phyloP scores from a whole-genome alignment of 306 rosid species.

The Morella rubra region DNA sequence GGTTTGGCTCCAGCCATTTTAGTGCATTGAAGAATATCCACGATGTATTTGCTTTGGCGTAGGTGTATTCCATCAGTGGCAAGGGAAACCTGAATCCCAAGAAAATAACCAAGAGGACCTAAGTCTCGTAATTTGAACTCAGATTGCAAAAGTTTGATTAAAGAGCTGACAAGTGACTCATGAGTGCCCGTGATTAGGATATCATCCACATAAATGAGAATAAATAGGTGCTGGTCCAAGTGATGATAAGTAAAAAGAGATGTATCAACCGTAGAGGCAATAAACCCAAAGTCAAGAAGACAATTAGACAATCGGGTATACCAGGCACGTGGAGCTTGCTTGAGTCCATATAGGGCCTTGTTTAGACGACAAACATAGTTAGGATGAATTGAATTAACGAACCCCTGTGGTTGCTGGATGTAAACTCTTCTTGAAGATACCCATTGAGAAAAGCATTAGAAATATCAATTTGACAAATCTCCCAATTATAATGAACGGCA shows the following conservation, averaged over 20 bases:
- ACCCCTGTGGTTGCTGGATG: background rate
- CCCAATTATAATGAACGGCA: background rate
- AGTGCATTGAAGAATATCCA: background rate
- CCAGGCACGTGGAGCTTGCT: background rate
- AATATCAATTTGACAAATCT: background rate
- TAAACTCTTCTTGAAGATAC: background rate
- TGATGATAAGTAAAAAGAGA: background rate
- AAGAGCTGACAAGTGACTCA: too few species aligned
- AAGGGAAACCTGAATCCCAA: too few species aligned
- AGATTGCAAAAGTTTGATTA: too few species aligned
- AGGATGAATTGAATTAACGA: background rate
- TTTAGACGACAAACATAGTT: background rate
- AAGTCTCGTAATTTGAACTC: too few species aligned
- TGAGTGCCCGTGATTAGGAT: too few species aligned
- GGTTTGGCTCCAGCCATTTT: background rate
- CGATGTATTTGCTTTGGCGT: background rate
- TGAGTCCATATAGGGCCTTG: background rate
- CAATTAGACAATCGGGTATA: background rate
- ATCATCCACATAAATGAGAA: too few species aligned
- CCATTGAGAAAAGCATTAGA: constrained; percentile 1
- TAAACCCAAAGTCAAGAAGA: background rate
- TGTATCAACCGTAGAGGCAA: background rate
- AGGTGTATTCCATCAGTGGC: background rate
- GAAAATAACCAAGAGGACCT: too few species aligned
- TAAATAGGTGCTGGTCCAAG: background rate